Evolutionary conservation across 2,329 filamentous ascomycete species (phyloP), one percentile per base, ranked within the genome.

Genomic region (Westerdykella sp.): DNA sequence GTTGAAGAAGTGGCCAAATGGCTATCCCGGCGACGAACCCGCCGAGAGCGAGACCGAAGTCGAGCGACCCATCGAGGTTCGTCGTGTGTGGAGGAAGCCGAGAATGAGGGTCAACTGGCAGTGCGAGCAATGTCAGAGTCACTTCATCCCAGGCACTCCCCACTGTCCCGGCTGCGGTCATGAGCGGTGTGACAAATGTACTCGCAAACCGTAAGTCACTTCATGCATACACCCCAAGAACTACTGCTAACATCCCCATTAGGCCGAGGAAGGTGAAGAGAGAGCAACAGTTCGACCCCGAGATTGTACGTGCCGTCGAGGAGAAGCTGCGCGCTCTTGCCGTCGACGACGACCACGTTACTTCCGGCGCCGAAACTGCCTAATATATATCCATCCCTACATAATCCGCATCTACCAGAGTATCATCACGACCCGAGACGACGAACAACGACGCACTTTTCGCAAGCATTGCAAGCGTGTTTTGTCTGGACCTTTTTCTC

Each of bases 1-100:
- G 68, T 80, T 77, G 57, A 74, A 78, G 56, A 84, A 83, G 57
- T 86, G 83, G 62, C 82, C 82, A 0, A 76, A 79, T 49, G 83
- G 82, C 35, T 86, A 86, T 60, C 83, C 82, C 4, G 81, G 83
- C 34, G 83, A 87, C 54, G 71, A 72, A 25, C 61, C 63, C 12
- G 44, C 60, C 1, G 60, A 64, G 13, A 63, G 53, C 6, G 58
- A 66, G 45, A 45, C 55, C 13, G 60, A 56, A 23, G 31, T 37
- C 5, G 47, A 55, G 22, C 32, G 32, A 47, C 25, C 35, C 44
- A 43, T 59, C 37, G 53, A 51, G 32, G 56, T 61, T 10, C 54
- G 57, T 28, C 58, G 71, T 11, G 67, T 69, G 32, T 72, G 67
- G 60, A 62, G 67, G 37, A 73, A 70, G 56, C 69, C 71, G 28